Percentiles rank a stretch among this genome's conserved stretches.
phyloP scores from a whole-genome alignment of 2,329 filamentous ascomycete genomes.

The Aspergillus intermedius region DNA sequence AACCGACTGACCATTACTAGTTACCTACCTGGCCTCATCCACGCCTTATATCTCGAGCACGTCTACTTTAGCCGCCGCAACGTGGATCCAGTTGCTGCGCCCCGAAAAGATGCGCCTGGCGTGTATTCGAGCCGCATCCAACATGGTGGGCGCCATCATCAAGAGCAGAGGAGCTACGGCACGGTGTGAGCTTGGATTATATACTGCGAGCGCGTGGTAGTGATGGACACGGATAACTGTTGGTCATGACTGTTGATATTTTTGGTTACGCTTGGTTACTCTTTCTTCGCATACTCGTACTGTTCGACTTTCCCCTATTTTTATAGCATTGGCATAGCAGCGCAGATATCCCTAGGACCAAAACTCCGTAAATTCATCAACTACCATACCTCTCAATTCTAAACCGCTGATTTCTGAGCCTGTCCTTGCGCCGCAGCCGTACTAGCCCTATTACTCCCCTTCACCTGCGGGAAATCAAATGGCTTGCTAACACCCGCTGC shows the following conservation, averaged over 20 bases:
- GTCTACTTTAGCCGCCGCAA: conserved; percentile 66
- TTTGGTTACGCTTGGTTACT: not conserved
- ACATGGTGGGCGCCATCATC: conserved; percentile 22
- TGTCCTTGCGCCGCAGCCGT: conserved; percentile 4
- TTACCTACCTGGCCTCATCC: conserved; percentile 71
- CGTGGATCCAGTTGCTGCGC: conserved; percentile 15
- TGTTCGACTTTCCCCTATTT: not conserved
- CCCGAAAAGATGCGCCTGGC: conserved; percentile 23
- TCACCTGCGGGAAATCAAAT: conserved; percentile 53
- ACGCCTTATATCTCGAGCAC: conserved; percentile 77
- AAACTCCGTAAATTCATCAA: not conserved
- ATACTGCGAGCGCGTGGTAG: not conserved
- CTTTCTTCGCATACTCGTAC: not conserved
- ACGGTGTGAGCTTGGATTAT: conserved; percentile 9
- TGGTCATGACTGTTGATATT: not conserved
- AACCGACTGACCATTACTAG: conserved; percentile 28
- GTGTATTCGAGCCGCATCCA: conserved; percentile 38
- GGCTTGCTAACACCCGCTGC: conserved; percentile 45
- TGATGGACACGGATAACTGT: not conserved
- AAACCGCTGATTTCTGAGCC: not conserved
- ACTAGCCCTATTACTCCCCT: conserved; percentile 33
- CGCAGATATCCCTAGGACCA: not conserved
- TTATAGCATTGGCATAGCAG: not conserved
- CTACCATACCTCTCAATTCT: not conserved
- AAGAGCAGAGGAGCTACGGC: conserved; percentile 17